Base-by-base conservation (phyloP, 176 grass and related monocot genomes). In the Juncus effusus region DNA sequence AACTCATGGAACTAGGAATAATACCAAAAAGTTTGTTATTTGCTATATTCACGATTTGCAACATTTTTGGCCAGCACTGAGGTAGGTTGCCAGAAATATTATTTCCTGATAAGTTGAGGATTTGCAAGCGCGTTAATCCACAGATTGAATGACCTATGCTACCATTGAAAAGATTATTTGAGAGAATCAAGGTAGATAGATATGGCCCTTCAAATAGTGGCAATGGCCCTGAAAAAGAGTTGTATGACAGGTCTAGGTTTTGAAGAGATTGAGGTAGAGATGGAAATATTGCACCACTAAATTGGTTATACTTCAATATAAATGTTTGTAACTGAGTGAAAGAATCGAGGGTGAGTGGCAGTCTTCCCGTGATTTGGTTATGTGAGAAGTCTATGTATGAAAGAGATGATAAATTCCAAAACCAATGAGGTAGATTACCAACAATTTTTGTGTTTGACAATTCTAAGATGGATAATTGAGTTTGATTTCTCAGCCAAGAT, bases 61-160 rank as follows among this genome's bases (percentile, higher is more conserved):
- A 75, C 38, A 8, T 8, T 0, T 50, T 12, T 38, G 6, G 0
- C 4, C 0, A 51, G 0, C 59, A 57, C 53, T 83, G 16, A 42
- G 39, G 7, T 42, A 6, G 38, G 4, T 42, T 42, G 45, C n/a
- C 61, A 16, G 61, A 64, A 13, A 55, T 75, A 36, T 83, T 39
- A 64, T 83, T 83, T 8, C 54, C 0, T 4, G 42, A 10, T 13
- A 83, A 14, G 64, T 55, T 12, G 3, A 14, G 73, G 7, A 5
- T 60, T 55, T 72, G 16, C 49, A 49, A 74, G 69, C 49, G 68
- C 66, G 76, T 16, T 42, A 69, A 84, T 58, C 76, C 69, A 66
- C 40, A 65, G 4, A 41, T 67, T 59, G 19, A 77, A n/a, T 13
- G 16, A 3, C 10, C 45, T 13, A 64, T 64, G 40, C 40, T 64